A percentile compares a stretch with the other conserved stretches of the same genome.
Conservation (phyloP, 345 rosid genomes). For the Citrus mangshanensis region DNA sequence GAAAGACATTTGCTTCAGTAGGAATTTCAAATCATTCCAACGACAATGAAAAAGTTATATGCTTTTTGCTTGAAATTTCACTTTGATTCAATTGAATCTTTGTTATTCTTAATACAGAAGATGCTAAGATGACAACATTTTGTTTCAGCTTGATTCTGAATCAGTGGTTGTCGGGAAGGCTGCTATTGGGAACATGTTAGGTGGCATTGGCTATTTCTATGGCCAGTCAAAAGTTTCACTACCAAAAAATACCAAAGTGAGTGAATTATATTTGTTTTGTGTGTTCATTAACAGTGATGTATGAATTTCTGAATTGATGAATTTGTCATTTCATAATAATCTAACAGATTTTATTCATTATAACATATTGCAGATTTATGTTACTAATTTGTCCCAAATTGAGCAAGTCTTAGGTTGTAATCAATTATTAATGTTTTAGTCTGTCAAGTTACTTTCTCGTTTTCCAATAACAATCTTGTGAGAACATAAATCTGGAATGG, state of each 20-base stretch:
- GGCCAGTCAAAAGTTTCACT: slow-evolving; percentile 76
- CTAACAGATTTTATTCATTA: background rate
- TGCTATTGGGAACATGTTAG: slow-evolving; percentile 83
- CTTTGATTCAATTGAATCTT: background rate
- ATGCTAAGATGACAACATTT: slow-evolving; percentile 13
- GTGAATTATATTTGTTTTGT: slow-evolving; percentile 26
- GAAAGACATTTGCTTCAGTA: background rate
- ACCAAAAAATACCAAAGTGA: slow-evolving; percentile 53
- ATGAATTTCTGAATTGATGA: background rate
- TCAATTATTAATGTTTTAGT: background rate
- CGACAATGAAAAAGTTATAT: background rate
- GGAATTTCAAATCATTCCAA: background rate
- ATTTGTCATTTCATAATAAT: background rate
- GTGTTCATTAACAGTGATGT: background rate
- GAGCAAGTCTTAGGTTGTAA: background rate
- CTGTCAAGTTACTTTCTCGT: background rate
- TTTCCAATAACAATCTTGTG: background rate
- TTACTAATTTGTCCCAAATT: slow-evolving; percentile 5
- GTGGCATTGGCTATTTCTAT: slow-evolving; percentile 93
- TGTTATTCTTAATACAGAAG: background rate
- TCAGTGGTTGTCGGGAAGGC: slow-evolving; percentile 66
- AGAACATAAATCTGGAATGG: background rate
- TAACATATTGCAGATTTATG: background rate
- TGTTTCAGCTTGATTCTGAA: slow-evolving; percentile 63
- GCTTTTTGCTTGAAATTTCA: background rate